phyloP scores from a whole-genome alignment of 2,329 filamentous ascomycete species.

The Diaporthe capsici region DNA sequence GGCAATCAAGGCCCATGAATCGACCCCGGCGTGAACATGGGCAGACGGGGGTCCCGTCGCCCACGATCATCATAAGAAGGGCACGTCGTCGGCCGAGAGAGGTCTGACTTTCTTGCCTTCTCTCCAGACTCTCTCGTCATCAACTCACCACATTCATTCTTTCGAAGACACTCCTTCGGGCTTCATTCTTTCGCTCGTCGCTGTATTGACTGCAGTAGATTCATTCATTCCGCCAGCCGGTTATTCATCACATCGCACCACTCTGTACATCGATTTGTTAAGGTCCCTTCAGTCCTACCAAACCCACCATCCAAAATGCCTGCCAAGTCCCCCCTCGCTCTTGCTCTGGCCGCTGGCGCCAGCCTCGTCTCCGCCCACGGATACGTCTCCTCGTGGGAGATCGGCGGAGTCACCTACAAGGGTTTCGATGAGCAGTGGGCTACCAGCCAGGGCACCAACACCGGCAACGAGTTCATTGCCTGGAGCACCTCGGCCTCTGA shows the following conservation, averaged over 20 bases:
- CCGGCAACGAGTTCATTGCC: slow-evolving; percentile 41
- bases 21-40: slow-evolving; percentile 2
- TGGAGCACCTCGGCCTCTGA: slow-evolving; percentile 44
- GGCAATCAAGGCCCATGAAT: slow-evolving; percentile 10
- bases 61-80: slow-evolving; percentile 38
- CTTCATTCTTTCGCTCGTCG: slow-evolving; percentile 40
- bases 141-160: slow-evolving; percentile 41
- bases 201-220: slow-evolving; percentile 42
- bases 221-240: slow-evolving; percentile 40
- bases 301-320: slow-evolving; percentile 36
- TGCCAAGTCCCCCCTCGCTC: slow-evolving; percentile 34
- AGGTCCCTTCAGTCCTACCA: slow-evolving; percentile 33
- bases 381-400: slow-evolving; percentile 49
- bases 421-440: slow-evolving; percentile 44
- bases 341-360: slow-evolving; percentile 43
- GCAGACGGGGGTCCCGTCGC: not conserved
- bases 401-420: slow-evolving; percentile 48
- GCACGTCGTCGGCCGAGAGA: slow-evolving; percentile 25
- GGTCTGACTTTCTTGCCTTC: slow-evolving; percentile 1
- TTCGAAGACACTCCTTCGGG: slow-evolving; percentile 36
- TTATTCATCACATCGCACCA: slow-evolving; percentile 26
- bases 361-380: slow-evolving; percentile 48
- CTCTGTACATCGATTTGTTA: slow-evolving; percentile 34
- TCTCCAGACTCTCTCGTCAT: slow-evolving; percentile 35
- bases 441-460: slow-evolving; percentile 31